phyloP scores from a whole-genome alignment of 495 filamentous ascomycete genomes.

The Bryoglossum gracile region DNA sequence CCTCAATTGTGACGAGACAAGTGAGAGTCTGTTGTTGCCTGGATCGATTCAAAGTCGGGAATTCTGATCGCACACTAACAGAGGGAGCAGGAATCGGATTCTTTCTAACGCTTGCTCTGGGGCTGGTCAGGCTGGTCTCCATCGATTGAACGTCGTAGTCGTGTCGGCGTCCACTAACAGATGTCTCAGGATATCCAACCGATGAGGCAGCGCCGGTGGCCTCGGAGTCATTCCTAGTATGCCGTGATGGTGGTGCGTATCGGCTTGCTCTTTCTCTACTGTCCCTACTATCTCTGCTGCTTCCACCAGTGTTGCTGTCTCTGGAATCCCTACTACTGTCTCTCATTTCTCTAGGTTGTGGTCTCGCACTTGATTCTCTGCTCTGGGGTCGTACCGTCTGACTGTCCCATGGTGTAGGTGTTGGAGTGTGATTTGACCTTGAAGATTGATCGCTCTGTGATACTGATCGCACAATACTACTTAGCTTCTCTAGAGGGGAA shows the following conservation, averaged over 20 bases:
- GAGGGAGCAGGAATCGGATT: slow-evolving; percentile 89
- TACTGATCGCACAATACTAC: slow-evolving; percentile 83
- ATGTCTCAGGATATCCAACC: slow-evolving; percentile 65
- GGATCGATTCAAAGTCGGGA: slow-evolving; percentile 85
- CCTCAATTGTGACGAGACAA: slow-evolving; percentile 90
- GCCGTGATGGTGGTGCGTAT: slow-evolving; percentile 47
- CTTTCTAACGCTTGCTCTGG: slow-evolving; percentile 58
- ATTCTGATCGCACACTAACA: slow-evolving; percentile 92
- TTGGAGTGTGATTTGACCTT: slow-evolving; percentile 43
- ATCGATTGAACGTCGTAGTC: slow-evolving; percentile 96
- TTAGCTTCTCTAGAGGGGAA: slow-evolving; percentile 72
- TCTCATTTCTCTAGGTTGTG: slow-evolving; percentile 33
- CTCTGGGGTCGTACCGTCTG: slow-evolving; percentile 42
- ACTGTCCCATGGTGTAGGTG: slow-evolving; percentile 42
- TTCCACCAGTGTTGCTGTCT: slow-evolving; percentile 40
- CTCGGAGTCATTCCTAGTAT: slow-evolving; percentile 64
- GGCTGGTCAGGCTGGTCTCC: slow-evolving; percentile 77
- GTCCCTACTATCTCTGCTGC: slow-evolving; percentile 43
- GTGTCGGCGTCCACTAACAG: slow-evolving; percentile 60
- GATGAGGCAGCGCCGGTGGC: slow-evolving; percentile 68
- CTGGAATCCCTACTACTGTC: slow-evolving; percentile 31
- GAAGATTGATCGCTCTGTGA: slow-evolving; percentile 51
- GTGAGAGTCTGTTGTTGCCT: slow-evolving; percentile 93
- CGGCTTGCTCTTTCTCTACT: slow-evolving; percentile 51
- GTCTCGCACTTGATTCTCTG: slow-evolving; percentile 32